These are phyloP conservation scores for Russula olivacea DNA, from an alignment of 768 basidiomycete genomes.

Conservation along the genomic window DNA sequence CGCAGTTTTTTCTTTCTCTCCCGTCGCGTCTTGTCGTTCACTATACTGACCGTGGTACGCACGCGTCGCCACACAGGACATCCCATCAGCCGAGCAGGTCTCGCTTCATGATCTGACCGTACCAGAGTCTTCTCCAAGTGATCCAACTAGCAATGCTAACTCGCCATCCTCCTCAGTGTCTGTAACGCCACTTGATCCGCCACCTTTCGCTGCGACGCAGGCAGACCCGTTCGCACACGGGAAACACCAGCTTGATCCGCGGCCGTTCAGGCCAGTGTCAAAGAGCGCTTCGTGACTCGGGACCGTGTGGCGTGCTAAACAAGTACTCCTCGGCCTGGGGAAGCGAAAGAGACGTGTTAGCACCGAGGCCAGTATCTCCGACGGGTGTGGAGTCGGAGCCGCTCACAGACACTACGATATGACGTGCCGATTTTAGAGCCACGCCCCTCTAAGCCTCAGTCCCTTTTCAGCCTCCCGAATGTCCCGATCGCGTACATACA, in stretches of 20 bases:
- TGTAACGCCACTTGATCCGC: constrained; percentile 7
- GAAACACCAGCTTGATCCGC: constrained; percentile 17
- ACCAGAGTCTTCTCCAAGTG: constrained; percentile 16
- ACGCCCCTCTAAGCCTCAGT: not conserved
- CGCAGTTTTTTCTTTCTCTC: not conserved
- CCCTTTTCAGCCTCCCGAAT: constrained; percentile 15
- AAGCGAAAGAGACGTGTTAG: constrained; percentile 18
- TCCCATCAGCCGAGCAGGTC: constrained; percentile 19
- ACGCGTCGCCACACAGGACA: constrained; percentile 5
- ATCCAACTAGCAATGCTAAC: constrained; percentile 4
- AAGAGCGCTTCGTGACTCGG: constrained; percentile 2
- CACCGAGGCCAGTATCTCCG: not conserved
- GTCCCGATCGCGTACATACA: constrained; percentile 10
- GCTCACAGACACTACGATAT: not conserved
- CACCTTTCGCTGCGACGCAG: not conserved
- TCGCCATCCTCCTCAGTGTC: constrained; percentile 14
- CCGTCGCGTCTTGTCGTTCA: no score
- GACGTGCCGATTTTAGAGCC: not conserved
- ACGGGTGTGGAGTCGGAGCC: constrained; percentile 4
- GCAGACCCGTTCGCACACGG: constrained; percentile 10
- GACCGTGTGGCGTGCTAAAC: constrained; percentile 13
- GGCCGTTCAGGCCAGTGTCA: constrained; percentile 2
- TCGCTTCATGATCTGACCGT: constrained; percentile 8
- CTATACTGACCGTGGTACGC: not conserved
- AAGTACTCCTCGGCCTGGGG: constrained; percentile 5